Evolutionary conservation across 2,329 filamentous ascomycete species (phyloP).

Genomic region (Exserohilum rostratum): DNA sequence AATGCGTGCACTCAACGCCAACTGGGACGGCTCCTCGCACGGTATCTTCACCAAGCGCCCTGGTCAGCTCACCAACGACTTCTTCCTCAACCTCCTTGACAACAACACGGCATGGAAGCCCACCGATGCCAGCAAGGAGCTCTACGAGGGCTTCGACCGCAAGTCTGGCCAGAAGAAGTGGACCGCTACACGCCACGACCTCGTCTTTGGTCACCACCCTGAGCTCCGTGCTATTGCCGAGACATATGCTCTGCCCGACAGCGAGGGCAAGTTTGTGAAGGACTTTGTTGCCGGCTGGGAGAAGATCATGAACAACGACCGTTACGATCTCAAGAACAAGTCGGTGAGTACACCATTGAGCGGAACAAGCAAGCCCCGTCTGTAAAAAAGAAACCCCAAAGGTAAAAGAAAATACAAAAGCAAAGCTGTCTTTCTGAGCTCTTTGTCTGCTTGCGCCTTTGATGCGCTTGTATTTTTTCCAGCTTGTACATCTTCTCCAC

Average conservation of each 20-base stretch:
- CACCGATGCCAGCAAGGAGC: slow-evolving; percentile 56
- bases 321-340: slow-evolving; percentile 62
- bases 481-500: neutral
- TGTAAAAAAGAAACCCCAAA: slow-evolving; percentile 9
- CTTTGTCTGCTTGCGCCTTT: too few species aligned
- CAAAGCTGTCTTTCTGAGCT: slow-evolving; percentile 3
- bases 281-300: slow-evolving; percentile 75
- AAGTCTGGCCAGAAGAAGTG: slow-evolving; percentile 71
- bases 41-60: slow-evolving; percentile 73
- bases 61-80: slow-evolving; percentile 76
- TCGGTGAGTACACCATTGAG: slow-evolving; percentile 39
- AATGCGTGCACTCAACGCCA: slow-evolving; percentile 71
- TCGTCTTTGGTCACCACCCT: slow-evolving; percentile 75
- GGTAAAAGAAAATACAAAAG: neutral
- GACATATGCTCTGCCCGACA: slow-evolving; percentile 69
- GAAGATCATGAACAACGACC: slow-evolving; percentile 77
- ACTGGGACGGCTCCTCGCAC: slow-evolving; percentile 70
- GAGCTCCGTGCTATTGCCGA: slow-evolving; percentile 75
- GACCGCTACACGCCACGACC: slow-evolving; percentile 70
- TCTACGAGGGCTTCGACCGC: slow-evolving; percentile 69
- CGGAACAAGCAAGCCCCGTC: slow-evolving; percentile 34
- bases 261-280: slow-evolving; percentile 67
- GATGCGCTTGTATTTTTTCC: neutral
- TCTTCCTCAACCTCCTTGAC: slow-evolving; percentile 80
- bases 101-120: slow-evolving; percentile 69